A percentile compares a stretch with the other conserved stretches of the same genome.
Evolutionary conservation across 495 filamentous ascomycete species (phyloP).

Genomic region (Trichoderma orchidacearum): DNA sequence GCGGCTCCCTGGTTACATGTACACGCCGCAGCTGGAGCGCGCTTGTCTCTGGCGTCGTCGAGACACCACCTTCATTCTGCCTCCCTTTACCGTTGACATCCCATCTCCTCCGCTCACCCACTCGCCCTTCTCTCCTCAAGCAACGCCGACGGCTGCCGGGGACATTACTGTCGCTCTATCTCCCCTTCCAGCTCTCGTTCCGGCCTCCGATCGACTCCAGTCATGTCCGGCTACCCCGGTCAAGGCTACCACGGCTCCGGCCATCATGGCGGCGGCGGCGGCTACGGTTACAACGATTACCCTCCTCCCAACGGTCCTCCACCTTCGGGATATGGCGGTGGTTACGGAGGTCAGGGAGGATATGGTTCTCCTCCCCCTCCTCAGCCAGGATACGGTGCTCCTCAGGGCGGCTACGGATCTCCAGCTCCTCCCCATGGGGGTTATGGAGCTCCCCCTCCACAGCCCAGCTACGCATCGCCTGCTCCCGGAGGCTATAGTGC

Average conservation of each 20-base stretch:
- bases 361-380: conserved; percentile 12
- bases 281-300: conserved; percentile 6
- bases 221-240: conserved; percentile 16
- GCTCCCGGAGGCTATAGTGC: neutral
- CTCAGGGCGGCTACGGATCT: conserved; percentile 5
- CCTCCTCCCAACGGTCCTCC: conserved; percentile 9
- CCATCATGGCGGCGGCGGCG: conserved; percentile 5
- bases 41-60: too few species aligned
- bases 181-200: neutral
- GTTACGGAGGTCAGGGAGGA: conserved; percentile 8
- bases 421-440: conserved; percentile 6
- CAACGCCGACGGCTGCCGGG: too few species aligned
- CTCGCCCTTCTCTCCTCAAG: too few species aligned
- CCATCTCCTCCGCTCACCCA: too few species aligned
- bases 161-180: neutral
- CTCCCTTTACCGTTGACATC: too few species aligned
- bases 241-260: conserved; percentile 15
- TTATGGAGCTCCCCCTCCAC: conserved; percentile 13
- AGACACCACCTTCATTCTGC: too few species aligned
- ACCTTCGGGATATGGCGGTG: conserved; percentile 16
- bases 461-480: neutral
- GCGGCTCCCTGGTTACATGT: too few species aligned
- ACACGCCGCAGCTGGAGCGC: too few species aligned
- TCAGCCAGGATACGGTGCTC: conserved; percentile 6
- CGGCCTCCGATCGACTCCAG: neutral